Percentiles rank a stretch among this genome's conserved stretches.
phyloP scores from a whole-genome alignment of 345 rosid species.

The Moringa oleifera region DNA sequence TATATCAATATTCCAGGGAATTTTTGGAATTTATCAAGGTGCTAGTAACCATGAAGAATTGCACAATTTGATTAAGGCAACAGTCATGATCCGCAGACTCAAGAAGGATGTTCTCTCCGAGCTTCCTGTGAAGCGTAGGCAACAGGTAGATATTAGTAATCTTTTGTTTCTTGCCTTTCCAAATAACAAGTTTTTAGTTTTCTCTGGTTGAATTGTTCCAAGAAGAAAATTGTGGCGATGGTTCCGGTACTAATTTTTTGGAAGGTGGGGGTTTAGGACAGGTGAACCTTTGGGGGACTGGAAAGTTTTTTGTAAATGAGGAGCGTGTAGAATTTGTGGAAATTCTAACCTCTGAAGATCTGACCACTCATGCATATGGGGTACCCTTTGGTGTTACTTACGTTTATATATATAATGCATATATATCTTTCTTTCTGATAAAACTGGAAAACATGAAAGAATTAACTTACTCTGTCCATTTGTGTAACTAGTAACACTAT shows the following conservation, averaged over 20 bases:
- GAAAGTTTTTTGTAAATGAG: no score
- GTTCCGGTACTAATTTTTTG: no score
- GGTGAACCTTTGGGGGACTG: no score
- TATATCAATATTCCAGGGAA: constrained; percentile 43
- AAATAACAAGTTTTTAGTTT: background rate
- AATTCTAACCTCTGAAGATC: no score
- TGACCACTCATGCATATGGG: no score
- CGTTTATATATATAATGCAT: no score
- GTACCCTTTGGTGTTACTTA: no score
- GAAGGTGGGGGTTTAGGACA: no score
- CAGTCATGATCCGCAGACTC: constrained; percentile 90
- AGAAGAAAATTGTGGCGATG: no score
- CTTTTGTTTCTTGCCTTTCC: background rate
- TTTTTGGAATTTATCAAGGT: constrained; percentile 86
- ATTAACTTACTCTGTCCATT: background rate
- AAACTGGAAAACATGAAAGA: no score
- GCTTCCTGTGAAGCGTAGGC: constrained; percentile 90
- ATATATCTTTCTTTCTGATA: no score
- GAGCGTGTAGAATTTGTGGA: no score
- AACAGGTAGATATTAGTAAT: constrained; percentile 49
- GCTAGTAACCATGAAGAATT: constrained; percentile 96
- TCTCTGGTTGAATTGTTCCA: background rate
- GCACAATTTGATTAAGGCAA: constrained; percentile 95
- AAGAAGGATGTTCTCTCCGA: constrained; percentile 86
- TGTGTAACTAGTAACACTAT: constrained; percentile 8